phyloP scores from a whole-genome alignment of 2,329 filamentous ascomycete genomes.

The Cladosporium cucumerinum region DNA sequence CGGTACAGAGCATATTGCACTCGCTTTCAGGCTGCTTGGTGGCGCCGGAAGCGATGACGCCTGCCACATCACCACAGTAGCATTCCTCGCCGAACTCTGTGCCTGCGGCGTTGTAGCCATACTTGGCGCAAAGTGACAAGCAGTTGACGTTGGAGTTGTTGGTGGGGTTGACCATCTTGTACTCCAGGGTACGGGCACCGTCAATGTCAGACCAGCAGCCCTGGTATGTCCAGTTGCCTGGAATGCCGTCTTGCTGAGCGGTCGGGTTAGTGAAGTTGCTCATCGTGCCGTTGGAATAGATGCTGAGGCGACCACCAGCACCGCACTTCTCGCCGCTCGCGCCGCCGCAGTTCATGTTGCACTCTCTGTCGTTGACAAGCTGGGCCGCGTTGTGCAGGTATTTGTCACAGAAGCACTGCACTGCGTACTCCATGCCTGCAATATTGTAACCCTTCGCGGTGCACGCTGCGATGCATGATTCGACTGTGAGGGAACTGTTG shows the following conservation, averaged over 20 bases:
- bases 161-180: constrained; percentile 22
- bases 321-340: constrained; percentile 31
- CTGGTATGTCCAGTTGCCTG: constrained; percentile 26
- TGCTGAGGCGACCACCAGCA: constrained; percentile 27
- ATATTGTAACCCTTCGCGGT: constrained; percentile 31
- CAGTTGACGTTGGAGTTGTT: constrained; percentile 30
- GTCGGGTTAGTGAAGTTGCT: constrained; percentile 19
- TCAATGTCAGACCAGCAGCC: constrained; percentile 32
- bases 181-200: constrained; percentile 24
- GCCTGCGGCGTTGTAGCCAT: constrained; percentile 26
- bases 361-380: constrained; percentile 25
- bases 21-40: constrained; percentile 21
- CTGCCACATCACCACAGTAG: constrained; percentile 31
- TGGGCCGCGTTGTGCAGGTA: constrained; percentile 22
- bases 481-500: constrained; percentile 23
- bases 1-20: constrained; percentile 30
- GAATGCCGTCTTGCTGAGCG: constrained; percentile 20
- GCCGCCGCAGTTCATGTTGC: constrained; percentile 32
- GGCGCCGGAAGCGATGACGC: constrained; percentile 23
- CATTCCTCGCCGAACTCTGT: constrained; percentile 29
- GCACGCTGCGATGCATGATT: constrained; percentile 30
- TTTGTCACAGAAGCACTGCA: constrained; percentile 36
- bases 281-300: constrained; percentile 30
- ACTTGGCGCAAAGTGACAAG: constrained; percentile 25
- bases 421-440: constrained; percentile 33